Percentiles rank a stretch among this genome's conserved stretches.
These are phyloP conservation scores for Wickerhamiella brachini DNA, from an alignment of 805 yeast species.

Conservation along the genomic window DNA sequence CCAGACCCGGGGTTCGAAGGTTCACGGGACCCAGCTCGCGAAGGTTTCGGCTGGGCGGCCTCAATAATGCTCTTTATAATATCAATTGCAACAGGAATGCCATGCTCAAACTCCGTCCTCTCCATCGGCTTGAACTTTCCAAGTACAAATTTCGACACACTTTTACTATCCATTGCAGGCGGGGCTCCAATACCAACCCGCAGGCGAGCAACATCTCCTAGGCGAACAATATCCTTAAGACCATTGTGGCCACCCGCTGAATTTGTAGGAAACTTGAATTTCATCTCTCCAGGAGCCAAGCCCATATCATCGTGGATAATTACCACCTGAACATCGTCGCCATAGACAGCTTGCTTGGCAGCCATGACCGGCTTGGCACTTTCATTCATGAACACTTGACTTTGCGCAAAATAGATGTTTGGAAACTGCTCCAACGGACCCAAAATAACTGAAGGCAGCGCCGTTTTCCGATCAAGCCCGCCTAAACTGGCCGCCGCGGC, in stretches of 20 bases:
- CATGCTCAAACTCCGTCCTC: slow-evolving; percentile 26
- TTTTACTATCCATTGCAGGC: slow-evolving; percentile 27
- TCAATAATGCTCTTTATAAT: slow-evolving; percentile 6
- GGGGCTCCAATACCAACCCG: slow-evolving; percentile 73
- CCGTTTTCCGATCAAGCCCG: slow-evolving; percentile 6
- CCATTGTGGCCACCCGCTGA: slow-evolving; percentile 82
- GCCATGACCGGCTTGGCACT: slow-evolving; percentile 42
- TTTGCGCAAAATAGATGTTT: slow-evolving; percentile 34
- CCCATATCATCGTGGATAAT: slow-evolving; percentile 73
- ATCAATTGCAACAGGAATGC: slow-evolving; percentile 19
- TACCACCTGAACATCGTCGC: slow-evolving; percentile 23
- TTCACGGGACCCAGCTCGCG: not conserved
- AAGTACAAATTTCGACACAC: slow-evolving; percentile 49
- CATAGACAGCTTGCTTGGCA: slow-evolving; percentile 21
- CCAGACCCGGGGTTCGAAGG: not conserved
- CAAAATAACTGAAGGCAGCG: slow-evolving; percentile 5
- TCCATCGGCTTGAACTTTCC: slow-evolving; percentile 38
- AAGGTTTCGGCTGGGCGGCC: slow-evolving; percentile 2
- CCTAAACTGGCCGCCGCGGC: slow-evolving; percentile 6
- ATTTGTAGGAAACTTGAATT: slow-evolving; percentile 44
- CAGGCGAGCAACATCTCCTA: slow-evolving; percentile 44
- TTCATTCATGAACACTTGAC: slow-evolving; percentile 52
- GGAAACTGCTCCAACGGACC: slow-evolving; percentile 10
- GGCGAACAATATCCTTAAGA: slow-evolving; percentile 42
- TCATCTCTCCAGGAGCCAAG: slow-evolving; percentile 48